Evolutionary conservation across 805 yeast species (phyloP).

Genomic region (Lipomyces japonicus): DNA sequence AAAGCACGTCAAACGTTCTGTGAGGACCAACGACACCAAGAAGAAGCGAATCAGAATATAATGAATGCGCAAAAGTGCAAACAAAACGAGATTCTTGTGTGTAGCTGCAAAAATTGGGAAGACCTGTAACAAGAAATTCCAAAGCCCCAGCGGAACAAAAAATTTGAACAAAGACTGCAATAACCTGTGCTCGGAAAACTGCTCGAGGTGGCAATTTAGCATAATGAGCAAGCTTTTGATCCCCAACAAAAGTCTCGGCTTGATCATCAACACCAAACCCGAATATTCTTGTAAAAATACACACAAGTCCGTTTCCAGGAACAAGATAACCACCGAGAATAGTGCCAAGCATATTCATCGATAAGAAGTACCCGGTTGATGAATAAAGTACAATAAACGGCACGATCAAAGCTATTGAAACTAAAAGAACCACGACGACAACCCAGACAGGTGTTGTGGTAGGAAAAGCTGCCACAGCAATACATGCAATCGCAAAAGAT

Average conservation of each 20-base stretch:
- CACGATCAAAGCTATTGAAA: slow-evolving; percentile 53
- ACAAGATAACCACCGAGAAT: slow-evolving; percentile 13
- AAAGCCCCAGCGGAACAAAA: slow-evolving; percentile 44
- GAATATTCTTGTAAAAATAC: slow-evolving; percentile 10
- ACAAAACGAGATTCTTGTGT: slow-evolving; percentile 46
- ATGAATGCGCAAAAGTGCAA: slow-evolving; percentile 46
- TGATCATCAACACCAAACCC: slow-evolving; percentile 36
- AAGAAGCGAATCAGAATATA: slow-evolving; percentile 53
- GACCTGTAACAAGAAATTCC: slow-evolving; percentile 41
- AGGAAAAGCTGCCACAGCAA: slow-evolving; percentile 35
- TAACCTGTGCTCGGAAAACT: slow-evolving; percentile 50
- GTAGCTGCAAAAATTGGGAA: slow-evolving; percentile 44
- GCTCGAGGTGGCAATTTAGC: slow-evolving; percentile 60
- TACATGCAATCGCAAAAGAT: slow-evolving; percentile 37
- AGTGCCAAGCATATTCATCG: slow-evolving; percentile 42
- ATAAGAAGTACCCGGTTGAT: slow-evolving; percentile 56
- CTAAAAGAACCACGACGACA: slow-evolving; percentile 44
- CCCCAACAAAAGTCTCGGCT: slow-evolving; percentile 52
- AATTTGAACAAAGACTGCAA: slow-evolving; percentile 46
- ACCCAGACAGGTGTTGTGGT: slow-evolving; percentile 60
- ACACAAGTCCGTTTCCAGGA: slow-evolving; percentile 14
- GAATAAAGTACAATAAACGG: slow-evolving; percentile 63
- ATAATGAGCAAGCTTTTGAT: slow-evolving; percentile 63
- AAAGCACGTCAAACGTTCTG: slow-evolving; percentile 52
- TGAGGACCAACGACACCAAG: slow-evolving; percentile 67